Base-by-base conservation (phyloP, 257 asterid species). In the Gentiana straminea region DNA sequence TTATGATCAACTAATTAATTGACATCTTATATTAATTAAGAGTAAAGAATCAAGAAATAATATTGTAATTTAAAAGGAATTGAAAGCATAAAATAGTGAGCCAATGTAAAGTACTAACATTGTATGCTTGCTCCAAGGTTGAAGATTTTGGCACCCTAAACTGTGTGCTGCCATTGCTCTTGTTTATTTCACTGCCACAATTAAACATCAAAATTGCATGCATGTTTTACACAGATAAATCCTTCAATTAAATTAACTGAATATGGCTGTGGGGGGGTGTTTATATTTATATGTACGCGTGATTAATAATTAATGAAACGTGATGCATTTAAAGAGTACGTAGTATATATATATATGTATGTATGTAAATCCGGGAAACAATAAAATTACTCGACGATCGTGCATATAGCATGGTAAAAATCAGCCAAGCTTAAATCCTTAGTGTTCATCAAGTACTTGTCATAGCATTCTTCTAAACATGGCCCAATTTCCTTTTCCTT, bases 321-420 rank as follows among this genome's bases (percentile, higher is more conserved):
- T 24, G 24, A 24, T 24, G 24, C 24, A 24, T 24, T 24, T 24
- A 24, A 24, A 24, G 24, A 24, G 24, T 24, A 24, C 1, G 24
- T 24, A 24, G 24, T 24, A 24, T 24, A 15, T 15, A 15, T 15
- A 24, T 24, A 24, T 24, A 1, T 24, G 0, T 24, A 24, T 24
- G 24, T 24, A 24, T 24, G 24, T 24, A 24, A 24, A 24, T 24
- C 24, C 24, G 24, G 24, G 24, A 24, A 24, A 24, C 11, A 5
- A 4, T 2, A 48, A 7, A 52, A 41, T 43, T 77, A 87, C 96
- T 87, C 89, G 72, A 87, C 81, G 0, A 84, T 75, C 63, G 54
- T 69, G 77, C 89, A 84, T 41, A 87, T 61, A 13, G 89, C 89
- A 37, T 87, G 96, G 58, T 68, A 74, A 69, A 82, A 80, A 12